Evolutionary conservation across 768 basidiomycete species (phyloP), one percentile per base, ranked within the genome.

Genomic region (Hirschioporus abietinus): DNA sequence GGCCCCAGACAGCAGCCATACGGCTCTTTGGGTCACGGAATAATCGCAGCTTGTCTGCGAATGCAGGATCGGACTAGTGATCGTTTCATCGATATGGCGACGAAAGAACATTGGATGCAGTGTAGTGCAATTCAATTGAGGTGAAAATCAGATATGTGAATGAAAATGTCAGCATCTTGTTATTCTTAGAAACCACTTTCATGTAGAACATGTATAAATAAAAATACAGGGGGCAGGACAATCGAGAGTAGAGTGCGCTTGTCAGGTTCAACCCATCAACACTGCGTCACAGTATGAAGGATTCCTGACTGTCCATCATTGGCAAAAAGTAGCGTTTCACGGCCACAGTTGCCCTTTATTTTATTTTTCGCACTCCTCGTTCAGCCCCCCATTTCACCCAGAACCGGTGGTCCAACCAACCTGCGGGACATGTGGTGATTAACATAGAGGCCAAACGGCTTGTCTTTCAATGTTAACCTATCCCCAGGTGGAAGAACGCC

Each of bases 371-470:
- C 91, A 90, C 91, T 92, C 87, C 91, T 93, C 92, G 91, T 91
- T 93, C 92, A 87, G 91, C 91, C 91, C 92, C 91, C 92, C 93
- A 89, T 94, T 94, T 94, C 92, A 94, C 92, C 92, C 91, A 83
- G 88, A 83, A 80, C 89, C 86, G 82, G 88, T 89, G 88, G 89
- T 86, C 91, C 91, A 90, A 87, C 91, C 88, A 83, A 78, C 80
- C 79, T 86, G 84, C 86, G 80, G 83, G 84, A 84, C 81, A 81
- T 86, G 82, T 78, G 84, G 84, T 80, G 82, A 80, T 81, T 79
- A 80, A 80, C 87, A 88, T 90, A 89, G 91, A 90, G 90, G 87
- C 91, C 91, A 92, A 93, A 91, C 91, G 90, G 92, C 82, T 90
- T 90, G 91, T 52, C 90, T 89, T 89, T 89, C 88, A 90, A 90